phyloP scores from a whole-genome alignment of 371 early-diverging fungal species.

The Blakeslea trispora region DNA sequence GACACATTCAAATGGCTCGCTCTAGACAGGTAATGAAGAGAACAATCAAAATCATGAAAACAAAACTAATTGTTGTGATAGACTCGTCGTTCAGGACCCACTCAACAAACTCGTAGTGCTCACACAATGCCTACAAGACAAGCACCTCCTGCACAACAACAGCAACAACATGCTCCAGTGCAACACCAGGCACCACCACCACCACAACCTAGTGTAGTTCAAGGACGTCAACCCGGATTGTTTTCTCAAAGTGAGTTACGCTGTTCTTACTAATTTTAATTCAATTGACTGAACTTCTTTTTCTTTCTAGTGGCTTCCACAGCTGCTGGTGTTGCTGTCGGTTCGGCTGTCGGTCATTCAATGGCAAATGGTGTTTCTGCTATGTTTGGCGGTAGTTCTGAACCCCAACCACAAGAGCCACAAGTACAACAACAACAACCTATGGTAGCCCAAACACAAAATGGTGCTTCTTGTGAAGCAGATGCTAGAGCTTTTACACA shows the following conservation, averaged over 20 bases:
- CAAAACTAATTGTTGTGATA: slow-evolving; percentile 4
- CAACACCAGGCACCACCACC: slow-evolving; percentile 44
- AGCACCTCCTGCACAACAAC: slow-evolving; percentile 56
- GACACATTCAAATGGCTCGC: slow-evolving; percentile 16
- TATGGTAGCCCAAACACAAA: slow-evolving; percentile 33
- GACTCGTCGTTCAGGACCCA: slow-evolving; percentile 54
- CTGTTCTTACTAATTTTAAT: too few species aligned
- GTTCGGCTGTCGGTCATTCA: slow-evolving; percentile 77
- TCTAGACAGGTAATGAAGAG: slow-evolving; percentile 19
- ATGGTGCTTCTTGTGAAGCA: slow-evolving; percentile 69
- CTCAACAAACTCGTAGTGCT: slow-evolving; percentile 65
- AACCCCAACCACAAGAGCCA: slow-evolving; percentile 26
- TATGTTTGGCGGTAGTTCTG: slow-evolving; percentile 62
- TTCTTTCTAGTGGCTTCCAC: slow-evolving; percentile 72
- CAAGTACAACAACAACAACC: slow-evolving; percentile 41
- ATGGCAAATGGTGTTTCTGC: slow-evolving; percentile 72
- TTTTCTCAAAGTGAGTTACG: slow-evolving; percentile 67
- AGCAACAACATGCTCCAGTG: slow-evolving; percentile 40
- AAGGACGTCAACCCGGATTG: slow-evolving; percentile 66
- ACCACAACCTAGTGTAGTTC: slow-evolving; percentile 46
- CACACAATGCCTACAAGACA: slow-evolving; percentile 72
- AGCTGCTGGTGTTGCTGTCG: slow-evolving; percentile 94
- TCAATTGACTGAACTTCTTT: background rate
- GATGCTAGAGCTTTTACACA: slow-evolving; percentile 84
- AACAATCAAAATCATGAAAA: background rate